Percentiles rank a stretch among this genome's conserved stretches.
Conservation (phyloP, 2,329 filamentous ascomycete species). For the Neonectria neomacrospora region DNA sequence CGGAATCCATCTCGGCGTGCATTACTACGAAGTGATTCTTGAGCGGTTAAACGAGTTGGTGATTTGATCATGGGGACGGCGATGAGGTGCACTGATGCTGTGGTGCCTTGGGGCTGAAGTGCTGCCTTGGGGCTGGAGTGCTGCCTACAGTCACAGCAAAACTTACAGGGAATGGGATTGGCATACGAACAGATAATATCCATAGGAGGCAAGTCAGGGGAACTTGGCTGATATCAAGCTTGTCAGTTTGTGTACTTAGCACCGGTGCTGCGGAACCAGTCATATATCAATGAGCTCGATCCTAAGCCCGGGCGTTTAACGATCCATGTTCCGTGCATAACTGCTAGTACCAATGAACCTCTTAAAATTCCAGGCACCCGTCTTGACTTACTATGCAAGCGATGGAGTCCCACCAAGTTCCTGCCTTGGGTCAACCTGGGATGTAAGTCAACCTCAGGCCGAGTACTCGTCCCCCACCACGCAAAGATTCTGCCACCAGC, state of each 20-base stretch:
- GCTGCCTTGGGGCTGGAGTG: too few species aligned
- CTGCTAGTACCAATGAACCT: background rate
- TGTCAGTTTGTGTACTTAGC: background rate
- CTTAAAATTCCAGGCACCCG: background rate
- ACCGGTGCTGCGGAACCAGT: background rate
- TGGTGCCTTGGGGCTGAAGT: background rate
- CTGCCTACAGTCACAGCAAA: background rate
- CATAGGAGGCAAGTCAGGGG: background rate
- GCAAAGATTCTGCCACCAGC: conserved; percentile 42
- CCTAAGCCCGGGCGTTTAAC: background rate
- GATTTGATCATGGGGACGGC: background rate
- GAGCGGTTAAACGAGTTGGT: conserved; percentile 14
- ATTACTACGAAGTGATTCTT: conserved; percentile 12
- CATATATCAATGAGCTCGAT: background rate
- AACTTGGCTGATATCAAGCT: background rate
- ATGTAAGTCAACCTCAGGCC: conserved; percentile 7
- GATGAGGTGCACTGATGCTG: background rate
- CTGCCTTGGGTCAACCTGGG: background rate
- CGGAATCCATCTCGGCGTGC: conserved; percentile 10
- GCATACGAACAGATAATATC: background rate
- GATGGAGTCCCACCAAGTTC: background rate
- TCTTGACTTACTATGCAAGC: background rate
- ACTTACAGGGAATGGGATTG: background rate
- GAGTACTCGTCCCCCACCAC: background rate
- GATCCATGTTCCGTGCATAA: conserved; percentile 1